Percentiles rank a stretch among this genome's conserved stretches.
Evolutionary conservation across 2,329 filamentous ascomycete species (phyloP).

Genomic region (Calycina marina): DNA sequence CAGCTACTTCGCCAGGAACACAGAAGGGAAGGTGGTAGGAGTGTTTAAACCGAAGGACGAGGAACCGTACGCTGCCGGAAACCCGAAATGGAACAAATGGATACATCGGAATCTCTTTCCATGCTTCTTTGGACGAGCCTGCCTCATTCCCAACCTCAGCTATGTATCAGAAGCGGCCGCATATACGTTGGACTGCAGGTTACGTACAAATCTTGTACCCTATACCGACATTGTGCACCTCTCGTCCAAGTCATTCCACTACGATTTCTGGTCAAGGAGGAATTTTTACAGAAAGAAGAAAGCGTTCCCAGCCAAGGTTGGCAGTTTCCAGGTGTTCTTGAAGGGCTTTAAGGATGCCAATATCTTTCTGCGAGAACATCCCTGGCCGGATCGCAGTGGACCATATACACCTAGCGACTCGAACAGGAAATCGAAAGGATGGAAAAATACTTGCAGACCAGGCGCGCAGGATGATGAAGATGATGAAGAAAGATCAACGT

Average conservation of each 20-base stretch:
- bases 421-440: slow-evolving; percentile 53
- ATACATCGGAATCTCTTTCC: slow-evolving; percentile 95
- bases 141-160: slow-evolving; percentile 88
- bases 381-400: slow-evolving; percentile 79
- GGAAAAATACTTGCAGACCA: slow-evolving; percentile 74
- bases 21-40: slow-evolving; percentile 83
- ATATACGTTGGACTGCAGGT: slow-evolving; percentile 81
- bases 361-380: slow-evolving; percentile 83
- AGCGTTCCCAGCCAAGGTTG: slow-evolving; percentile 73
- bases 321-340: slow-evolving; percentile 94
- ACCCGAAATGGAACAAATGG: slow-evolving; percentile 99
- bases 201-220: slow-evolving; percentile 83
- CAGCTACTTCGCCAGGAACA: slow-evolving; percentile 91
- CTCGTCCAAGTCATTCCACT: slow-evolving; percentile 94
- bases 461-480: slow-evolving; percentile 32
- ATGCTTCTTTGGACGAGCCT: slow-evolving; percentile 90
- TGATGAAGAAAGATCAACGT: slow-evolving; percentile 36
- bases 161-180: slow-evolving; percentile 97
- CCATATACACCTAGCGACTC: slow-evolving; percentile 57
- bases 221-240: slow-evolving; percentile 92
- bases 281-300: slow-evolving; percentile 81
- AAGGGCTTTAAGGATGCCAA: slow-evolving; percentile 97
- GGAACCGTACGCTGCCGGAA: slow-evolving; percentile 90
- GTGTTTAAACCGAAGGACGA: slow-evolving; percentile 99
- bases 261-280: slow-evolving; percentile 91